phyloP scores from a whole-genome alignment of 2,329 filamentous ascomycete species.

The Xylariaceae sp. region DNA sequence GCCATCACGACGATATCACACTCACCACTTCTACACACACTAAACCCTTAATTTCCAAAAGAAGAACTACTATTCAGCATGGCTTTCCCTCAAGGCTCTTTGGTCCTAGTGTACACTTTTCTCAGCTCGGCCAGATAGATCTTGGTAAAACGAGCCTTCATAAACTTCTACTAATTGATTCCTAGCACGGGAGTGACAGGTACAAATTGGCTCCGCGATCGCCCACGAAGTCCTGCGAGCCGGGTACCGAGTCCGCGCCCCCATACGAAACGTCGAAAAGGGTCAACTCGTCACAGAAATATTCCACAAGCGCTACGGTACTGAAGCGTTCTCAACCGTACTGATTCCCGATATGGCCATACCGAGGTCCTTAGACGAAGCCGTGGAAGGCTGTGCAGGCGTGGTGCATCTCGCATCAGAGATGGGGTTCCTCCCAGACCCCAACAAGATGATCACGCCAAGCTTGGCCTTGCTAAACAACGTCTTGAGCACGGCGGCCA shows the following conservation, averaged over 20 bases:
- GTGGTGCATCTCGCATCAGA: background rate
- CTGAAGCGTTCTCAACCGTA: background rate
- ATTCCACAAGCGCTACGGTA: background rate
- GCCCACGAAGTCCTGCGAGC: background rate
- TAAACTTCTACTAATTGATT: background rate
- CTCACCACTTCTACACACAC: too few relatives aligned
- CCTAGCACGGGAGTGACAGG: background rate
- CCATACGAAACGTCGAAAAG: background rate
- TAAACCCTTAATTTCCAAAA: too few relatives aligned
- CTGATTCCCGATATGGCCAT: background rate
- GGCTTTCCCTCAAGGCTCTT: background rate
- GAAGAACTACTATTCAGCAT: too few relatives aligned
- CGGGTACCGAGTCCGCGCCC: background rate
- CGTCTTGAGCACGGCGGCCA: background rate
- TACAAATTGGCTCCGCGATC: background rate
- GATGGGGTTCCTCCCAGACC: background rate
- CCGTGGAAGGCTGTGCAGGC: background rate
- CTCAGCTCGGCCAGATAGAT: too few relatives aligned
- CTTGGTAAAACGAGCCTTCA: background rate
- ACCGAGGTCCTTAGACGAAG: background rate
- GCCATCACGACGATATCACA: too few relatives aligned
- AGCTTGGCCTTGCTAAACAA: background rate
- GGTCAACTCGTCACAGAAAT: background rate
- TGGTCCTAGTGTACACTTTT: background rate
- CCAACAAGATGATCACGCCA: background rate